Evolutionary conservation across 805 yeast species (phyloP).

Genomic region (Yamadazyma takamatsuzukensis): DNA sequence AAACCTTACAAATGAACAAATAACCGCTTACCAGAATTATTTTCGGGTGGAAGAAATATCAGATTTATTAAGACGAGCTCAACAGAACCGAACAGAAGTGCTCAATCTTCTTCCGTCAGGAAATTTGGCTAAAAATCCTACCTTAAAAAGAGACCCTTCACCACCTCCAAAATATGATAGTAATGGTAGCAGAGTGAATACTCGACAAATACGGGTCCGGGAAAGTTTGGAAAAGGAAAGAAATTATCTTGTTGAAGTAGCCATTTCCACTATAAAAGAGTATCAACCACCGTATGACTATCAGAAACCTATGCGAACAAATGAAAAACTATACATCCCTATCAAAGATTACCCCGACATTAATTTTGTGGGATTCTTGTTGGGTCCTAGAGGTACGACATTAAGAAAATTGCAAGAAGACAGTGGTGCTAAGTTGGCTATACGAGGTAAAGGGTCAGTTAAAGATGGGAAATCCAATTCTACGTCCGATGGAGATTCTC

Average conservation of each 20-base stretch:
- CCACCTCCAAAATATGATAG: constrained; percentile 92
- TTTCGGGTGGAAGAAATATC: constrained; percentile 81
- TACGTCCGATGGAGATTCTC: constrained; percentile 19
- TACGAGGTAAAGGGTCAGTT: constrained; percentile 94
- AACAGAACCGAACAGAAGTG: constrained; percentile 27
- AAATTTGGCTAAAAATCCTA: constrained; percentile 22
- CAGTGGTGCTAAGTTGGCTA: constrained; percentile 86
- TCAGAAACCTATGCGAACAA: constrained; percentile 61
- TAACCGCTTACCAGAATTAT: constrained; percentile 65
- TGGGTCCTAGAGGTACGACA: constrained; percentile 97
- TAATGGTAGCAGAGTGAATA: constrained; percentile 79
- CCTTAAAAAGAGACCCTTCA: constrained; percentile 61
- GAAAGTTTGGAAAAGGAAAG: constrained; percentile 73
- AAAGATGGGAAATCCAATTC: constrained; percentile 77
- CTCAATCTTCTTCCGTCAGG: constrained; percentile 48
- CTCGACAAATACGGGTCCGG: constrained; percentile 66
- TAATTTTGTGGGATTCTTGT: constrained; percentile 83
- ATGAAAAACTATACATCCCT: constrained; percentile 83
- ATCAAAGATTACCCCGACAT: constrained; percentile 84
- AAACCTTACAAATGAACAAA: constrained; percentile 62
- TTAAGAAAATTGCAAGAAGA: constrained; percentile 73
- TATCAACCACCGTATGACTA: constrained; percentile 81
- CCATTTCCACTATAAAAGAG: constrained; percentile 67
- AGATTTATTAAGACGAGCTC: constrained; percentile 42
- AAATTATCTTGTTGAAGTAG: constrained; percentile 70